Percentiles rank a stretch among this genome's conserved stretches.
Evolutionary conservation across 2,329 filamentous ascomycete genomes (phyloP).

Genomic region (Aplosporella prunicola): DNA sequence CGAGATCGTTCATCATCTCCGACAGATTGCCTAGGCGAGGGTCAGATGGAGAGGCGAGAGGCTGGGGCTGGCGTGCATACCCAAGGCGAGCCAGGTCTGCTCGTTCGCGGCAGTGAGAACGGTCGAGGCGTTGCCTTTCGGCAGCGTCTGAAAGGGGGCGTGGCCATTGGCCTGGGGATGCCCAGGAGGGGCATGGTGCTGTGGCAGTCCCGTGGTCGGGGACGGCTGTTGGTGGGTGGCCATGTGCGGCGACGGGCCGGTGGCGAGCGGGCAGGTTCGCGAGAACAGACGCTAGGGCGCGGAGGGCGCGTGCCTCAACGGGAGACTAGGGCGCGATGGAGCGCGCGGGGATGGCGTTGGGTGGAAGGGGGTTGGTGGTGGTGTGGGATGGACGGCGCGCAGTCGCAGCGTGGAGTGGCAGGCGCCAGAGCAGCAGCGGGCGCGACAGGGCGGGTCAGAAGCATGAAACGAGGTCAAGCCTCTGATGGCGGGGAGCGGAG

Average conservation of each 20-base stretch:
- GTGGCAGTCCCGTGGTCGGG: slow-evolving; percentile 63
- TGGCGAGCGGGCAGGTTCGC: slow-evolving; percentile 1
- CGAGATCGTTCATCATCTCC: slow-evolving; percentile 77
- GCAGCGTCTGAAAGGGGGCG: slow-evolving; percentile 39
- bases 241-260: slow-evolving; percentile 37
- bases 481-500: too few species aligned
- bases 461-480: slow-evolving; percentile 2
- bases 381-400: too few species aligned
- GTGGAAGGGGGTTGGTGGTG: neutral
- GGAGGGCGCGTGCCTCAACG: slow-evolving; percentile 4
- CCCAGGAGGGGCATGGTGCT: slow-evolving; percentile 56
- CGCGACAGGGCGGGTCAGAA: slow-evolving; percentile 1
- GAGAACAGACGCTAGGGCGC: slow-evolving; percentile 4
- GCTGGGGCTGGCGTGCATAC: slow-evolving; percentile 45
- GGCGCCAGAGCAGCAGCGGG: too few species aligned
- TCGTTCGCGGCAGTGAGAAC: slow-evolving; percentile 75
- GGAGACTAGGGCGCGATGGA: neutral
- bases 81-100: slow-evolving; percentile 82
- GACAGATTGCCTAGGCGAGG: slow-evolving; percentile 60
- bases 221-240: slow-evolving; percentile 67
- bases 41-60: slow-evolving; percentile 17
- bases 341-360: neutral
- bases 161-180: slow-evolving; percentile 48
- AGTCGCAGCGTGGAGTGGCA: slow-evolving; percentile 1
- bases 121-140: slow-evolving; percentile 45